Base-by-base conservation (phyloP, 2,329 filamentous ascomycete genomes). In the Monilinia fructicola region DNA sequence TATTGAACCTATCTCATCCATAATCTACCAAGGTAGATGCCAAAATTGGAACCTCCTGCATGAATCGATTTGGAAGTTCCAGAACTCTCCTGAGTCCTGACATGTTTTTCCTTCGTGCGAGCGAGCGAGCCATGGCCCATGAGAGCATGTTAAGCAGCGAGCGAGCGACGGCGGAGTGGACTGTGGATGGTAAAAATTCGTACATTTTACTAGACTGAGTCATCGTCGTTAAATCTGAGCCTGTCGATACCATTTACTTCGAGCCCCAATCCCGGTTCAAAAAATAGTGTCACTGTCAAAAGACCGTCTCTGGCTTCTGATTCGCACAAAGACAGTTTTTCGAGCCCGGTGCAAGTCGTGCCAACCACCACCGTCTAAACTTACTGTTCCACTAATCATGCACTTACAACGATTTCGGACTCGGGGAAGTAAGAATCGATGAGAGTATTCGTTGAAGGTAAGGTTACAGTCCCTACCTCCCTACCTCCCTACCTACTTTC, bases 21-120 rank as follows among this genome's bases (percentile, higher is more conserved):
- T 62, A 61, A 61, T 50, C 21, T 61, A 61, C 31, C 21, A 46
- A 61, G 28, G 65, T 70, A 65, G 58, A 56, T 56, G 63, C 73
- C 71, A 72, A 68, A 74, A 74, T 23, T 67, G 71, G 74, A 73
- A 64, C 62, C 73, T 74, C 74, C 74, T 75, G 74, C 74, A 75
- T 76, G 70, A 74, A 71, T 73, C 71, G 71, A 70, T 73, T 70
- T 54, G 23, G 48, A 44, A 56, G 48, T 52, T 52, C 64, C 64
- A 65, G 63, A 65, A 50, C 42, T 56, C 54, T 59, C 71, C 69
- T 72, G 67, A 55, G 42, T 59, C 71, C 69, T 72, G 67, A 55
- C 60, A 65, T 61, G 66, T 60, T 69, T 50, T 68, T 67, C 69
- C 65, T 72, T 69, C 69, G 71, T 55, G 67, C 44, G 62, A 61